Base-by-base conservation (phyloP, 192 early-diverging fungal genomes). In the Entophlyctis helioformis region DNA sequence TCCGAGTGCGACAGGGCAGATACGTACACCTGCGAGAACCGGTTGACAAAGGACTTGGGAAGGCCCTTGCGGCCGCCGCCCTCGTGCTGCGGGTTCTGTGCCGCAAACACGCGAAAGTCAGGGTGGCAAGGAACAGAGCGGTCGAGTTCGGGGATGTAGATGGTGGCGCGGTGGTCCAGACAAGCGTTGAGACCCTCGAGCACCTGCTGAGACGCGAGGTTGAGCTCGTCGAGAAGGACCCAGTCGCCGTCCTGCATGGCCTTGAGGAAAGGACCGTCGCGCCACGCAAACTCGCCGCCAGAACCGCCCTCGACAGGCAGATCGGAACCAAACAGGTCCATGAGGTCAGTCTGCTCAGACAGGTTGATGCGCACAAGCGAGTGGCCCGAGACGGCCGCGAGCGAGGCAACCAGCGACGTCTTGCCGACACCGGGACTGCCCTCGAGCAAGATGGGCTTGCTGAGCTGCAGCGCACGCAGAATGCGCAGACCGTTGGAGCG, bases 41-140 rank as follows among this genome's bases (percentile, higher is more conserved):
- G 80, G 57, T 98, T 96, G 34, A 94, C 82, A 58, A 98, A 98
- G 19, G 89, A 93, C 36, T 87, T 82, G 8, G 96, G 96, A 20
- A 98, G 66, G n/a, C 96, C 96, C 58, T 96, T 96, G 32, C 96
- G 81, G 7, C 96, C 96, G 44, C 96, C 96, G 46, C 96, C 96
- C 63, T 98, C 90, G 37, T 79, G 73, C 26, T 96, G 76, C 16
- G 96, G 96, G 56, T 98, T 98, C 61, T 98, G 96, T 0, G 92
- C 92, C 34, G 84, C 96, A 69, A 98, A 94, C 0, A 98, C 84
- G 19, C 89, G 61, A 70, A 96, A 98, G 20, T 81, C 82, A 1
- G 66, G 66, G 32, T 81, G 64, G 36, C 88, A 82, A 12, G 69
- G 57, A 50, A 98, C 96, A 38, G 82, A 73, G 32, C 81, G 68